Evolutionary conservation across 1,284 basidiomycete genomes (phyloP).

Genomic region (Malassezia brasiliensis): DNA sequence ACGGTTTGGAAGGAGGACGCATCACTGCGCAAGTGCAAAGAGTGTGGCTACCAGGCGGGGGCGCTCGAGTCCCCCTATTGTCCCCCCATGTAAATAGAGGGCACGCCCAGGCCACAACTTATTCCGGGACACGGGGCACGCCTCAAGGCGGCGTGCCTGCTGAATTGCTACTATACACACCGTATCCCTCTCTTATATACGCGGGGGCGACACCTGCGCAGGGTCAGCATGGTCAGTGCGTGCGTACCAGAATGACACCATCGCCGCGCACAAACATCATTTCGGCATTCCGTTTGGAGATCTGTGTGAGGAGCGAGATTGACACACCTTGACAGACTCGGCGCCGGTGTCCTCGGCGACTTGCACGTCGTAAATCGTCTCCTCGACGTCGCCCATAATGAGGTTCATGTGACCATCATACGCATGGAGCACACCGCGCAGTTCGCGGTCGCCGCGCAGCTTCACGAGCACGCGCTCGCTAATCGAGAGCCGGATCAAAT

Average conservation of each 20-base stretch:
- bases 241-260: slow-evolving; percentile 49
- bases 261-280: slow-evolving; percentile 93
- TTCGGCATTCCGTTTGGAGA: slow-evolving; percentile 85
- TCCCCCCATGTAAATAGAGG: neutral
- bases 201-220: slow-evolving; percentile 12
- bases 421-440: slow-evolving; percentile 82
- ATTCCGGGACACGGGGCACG: too few species aligned
- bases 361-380: slow-evolving; percentile 51
- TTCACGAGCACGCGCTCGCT: slow-evolving; percentile 95
- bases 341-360: slow-evolving; percentile 50
- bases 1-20: slow-evolving; percentile 30
- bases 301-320: slow-evolving; percentile 52
- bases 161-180: slow-evolving; percentile 3
- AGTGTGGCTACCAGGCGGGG: slow-evolving; percentile 6
- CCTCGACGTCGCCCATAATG: slow-evolving; percentile 92
- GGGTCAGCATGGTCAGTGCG: neutral
- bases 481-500: slow-evolving; percentile 86
- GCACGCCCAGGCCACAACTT: too few species aligned
- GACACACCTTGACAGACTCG: slow-evolving; percentile 51
- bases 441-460: slow-evolving; percentile 82
- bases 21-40: slow-evolving; percentile 25
- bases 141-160: too few species aligned
- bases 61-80: slow-evolving; percentile 2
- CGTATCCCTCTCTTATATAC: neutral
- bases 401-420: slow-evolving; percentile 99